These are phyloP conservation scores for Beverwykella pulmonaria DNA, from an alignment of 495 filamentous ascomycete species.

Conservation along the genomic window DNA sequence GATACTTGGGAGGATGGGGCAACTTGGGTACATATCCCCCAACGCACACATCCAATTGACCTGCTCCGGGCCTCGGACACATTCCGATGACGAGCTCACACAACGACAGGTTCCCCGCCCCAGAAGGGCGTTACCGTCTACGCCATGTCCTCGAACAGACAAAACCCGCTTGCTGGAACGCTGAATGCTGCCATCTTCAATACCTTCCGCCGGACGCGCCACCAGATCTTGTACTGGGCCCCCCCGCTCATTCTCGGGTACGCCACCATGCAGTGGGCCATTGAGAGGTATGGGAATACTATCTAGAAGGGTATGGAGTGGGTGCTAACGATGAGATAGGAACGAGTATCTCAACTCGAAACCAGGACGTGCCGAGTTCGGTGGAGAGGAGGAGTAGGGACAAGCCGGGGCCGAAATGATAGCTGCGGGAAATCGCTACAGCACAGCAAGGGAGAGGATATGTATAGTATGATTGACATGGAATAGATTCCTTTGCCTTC, in stretches of 20 bases:
- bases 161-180: constrained; percentile 58
- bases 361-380: constrained; percentile 66
- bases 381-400: constrained; percentile 46
- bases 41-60: background rate
- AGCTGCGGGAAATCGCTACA: background rate
- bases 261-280: constrained; percentile 81
- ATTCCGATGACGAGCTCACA: constrained; percentile 22
- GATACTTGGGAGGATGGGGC: constrained; percentile 86
- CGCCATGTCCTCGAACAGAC: constrained; percentile 55
- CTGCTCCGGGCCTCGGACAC: background rate
- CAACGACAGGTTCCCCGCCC: constrained; percentile 39
- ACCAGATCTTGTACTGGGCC: constrained; percentile 79
- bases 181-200: constrained; percentile 63
- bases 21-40: constrained; percentile 65
- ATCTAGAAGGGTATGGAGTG: constrained; percentile 1
- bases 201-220: constrained; percentile 59
- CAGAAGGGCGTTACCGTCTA: constrained; percentile 63
- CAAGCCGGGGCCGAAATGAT: background rate
- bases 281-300: constrained; percentile 62
- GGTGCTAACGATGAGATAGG: constrained; percentile 49
- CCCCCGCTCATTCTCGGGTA: constrained; percentile 78
- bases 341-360: constrained; percentile 95
- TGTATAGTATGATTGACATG: constrained; percentile 20
- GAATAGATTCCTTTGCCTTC: constrained; percentile 14
- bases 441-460: background rate